These are phyloP conservation scores for Boechera stricta DNA, from an alignment of 345 rosid genomes.

Conservation along the genomic window DNA sequence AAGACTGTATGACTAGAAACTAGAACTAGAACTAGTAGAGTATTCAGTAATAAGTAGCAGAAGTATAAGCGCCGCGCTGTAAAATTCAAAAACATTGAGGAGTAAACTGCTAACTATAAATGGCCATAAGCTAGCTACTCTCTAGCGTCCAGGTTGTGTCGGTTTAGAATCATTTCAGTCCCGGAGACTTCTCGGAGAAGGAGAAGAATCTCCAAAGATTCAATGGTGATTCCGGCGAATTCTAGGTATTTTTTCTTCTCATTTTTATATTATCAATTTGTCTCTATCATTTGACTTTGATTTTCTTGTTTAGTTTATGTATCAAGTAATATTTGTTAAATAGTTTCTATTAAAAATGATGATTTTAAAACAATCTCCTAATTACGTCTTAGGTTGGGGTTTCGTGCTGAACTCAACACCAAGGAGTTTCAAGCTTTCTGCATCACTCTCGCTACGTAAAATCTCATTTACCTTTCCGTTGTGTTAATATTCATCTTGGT, in stretches of 20 bases:
- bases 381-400: conserved; percentile 17
- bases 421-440: conserved; percentile 43
- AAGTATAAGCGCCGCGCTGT: neutral
- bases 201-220: neutral
- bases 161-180: neutral
- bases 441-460: conserved; percentile 66
- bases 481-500: neutral
- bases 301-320: neutral
- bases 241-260: conserved; percentile 19
- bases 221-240: conserved; percentile 29
- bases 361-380: neutral
- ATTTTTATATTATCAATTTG: neutral
- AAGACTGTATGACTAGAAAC: too few relatives aligned
- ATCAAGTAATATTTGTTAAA: conserved; percentile 5
- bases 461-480: neutral
- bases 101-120: conserved; percentile 31
- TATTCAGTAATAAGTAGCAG: neutral
- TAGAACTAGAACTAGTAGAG: neutral
- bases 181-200: conserved; percentile 32
- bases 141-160: neutral
- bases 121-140: neutral
- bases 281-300: neutral
- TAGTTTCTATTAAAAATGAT: neutral
- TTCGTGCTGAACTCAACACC: neutral
- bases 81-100: neutral